phyloP scores from a whole-genome alignment of 2,329 filamentous ascomycete genomes.

The Colletotrichum gigasporum region DNA sequence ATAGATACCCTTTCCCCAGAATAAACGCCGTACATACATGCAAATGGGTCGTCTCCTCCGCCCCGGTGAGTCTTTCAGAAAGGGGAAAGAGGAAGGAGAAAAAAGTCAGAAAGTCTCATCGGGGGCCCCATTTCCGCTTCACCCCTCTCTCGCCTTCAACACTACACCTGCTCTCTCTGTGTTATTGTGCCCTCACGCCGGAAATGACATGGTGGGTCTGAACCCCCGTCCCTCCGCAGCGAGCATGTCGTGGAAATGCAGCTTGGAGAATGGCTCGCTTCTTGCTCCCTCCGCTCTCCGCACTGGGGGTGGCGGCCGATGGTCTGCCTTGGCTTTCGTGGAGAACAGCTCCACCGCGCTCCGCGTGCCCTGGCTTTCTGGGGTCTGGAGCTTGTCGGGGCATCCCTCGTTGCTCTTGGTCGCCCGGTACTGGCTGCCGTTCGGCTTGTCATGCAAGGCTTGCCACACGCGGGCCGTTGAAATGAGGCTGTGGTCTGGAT shows the following conservation, averaged over 20 bases:
- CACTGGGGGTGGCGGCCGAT: slow-evolving; percentile 10
- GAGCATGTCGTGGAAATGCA: slow-evolving; percentile 12
- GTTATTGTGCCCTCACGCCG: not conserved
- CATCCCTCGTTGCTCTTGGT: not conserved
- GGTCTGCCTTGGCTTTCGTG: slow-evolving; percentile 12
- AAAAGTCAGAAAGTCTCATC: not conserved
- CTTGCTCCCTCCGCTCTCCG: slow-evolving; percentile 16
- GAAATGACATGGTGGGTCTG: slow-evolving; percentile 6
- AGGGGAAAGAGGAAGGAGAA: not conserved
- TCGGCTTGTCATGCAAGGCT: not conserved
- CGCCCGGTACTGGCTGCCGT: not conserved
- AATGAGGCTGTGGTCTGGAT: not conserved
- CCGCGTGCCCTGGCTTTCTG: not conserved
- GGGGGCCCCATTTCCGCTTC: slow-evolving; percentile 2
- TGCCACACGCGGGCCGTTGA: not conserved
- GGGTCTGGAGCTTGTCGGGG: not conserved
- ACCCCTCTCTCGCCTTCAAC: not conserved
- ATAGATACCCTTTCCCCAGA: not conserved
- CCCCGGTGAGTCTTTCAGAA: not conserved
- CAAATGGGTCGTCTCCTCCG: not conserved
- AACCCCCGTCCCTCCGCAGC: not conserved
- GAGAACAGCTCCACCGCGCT: slow-evolving; percentile 1
- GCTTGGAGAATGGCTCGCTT: slow-evolving; percentile 7
- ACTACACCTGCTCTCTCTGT: not conserved
- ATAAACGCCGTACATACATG: slow-evolving; percentile 27